A percentile compares a stretch with the other conserved stretches of the same genome.
phyloP scores from a whole-genome alignment of 2,329 filamentous ascomycete genomes.

The Microcyclosporella mali region DNA sequence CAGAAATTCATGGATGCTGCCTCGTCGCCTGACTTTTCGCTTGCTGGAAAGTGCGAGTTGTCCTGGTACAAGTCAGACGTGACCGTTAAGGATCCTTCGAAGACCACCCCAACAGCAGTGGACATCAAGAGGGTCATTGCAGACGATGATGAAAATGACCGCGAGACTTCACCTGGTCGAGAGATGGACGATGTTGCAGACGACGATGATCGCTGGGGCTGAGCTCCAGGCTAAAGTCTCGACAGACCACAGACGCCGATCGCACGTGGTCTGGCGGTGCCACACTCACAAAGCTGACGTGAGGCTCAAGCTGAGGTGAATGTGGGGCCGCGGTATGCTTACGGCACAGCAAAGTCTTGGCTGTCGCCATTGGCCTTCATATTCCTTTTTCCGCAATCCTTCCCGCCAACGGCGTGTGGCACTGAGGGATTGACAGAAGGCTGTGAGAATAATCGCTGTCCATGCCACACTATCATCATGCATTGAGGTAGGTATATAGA shows the following conservation, averaged over 20 bases:
- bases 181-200: constrained; percentile 15
- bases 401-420: too few relatives aligned
- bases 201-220: constrained; percentile 22
- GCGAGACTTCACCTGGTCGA: not conserved
- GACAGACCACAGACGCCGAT: too few relatives aligned
- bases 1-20: constrained; percentile 46
- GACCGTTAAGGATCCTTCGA: not conserved
- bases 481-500: constrained; percentile 12
- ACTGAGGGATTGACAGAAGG: not conserved
- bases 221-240: not conserved
- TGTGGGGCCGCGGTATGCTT: too few relatives aligned
- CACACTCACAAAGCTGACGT: too few relatives aligned
- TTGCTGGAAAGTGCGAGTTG: constrained; percentile 59
- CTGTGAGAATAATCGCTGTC: not conserved
- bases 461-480: not conserved
- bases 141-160: not conserved
- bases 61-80: constrained; percentile 47
- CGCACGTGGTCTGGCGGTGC: too few relatives aligned
- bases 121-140: not conserved
- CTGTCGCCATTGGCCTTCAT: too few relatives aligned
- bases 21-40: constrained; percentile 44
- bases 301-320: too few relatives aligned
- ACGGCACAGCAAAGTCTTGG: too few relatives aligned
- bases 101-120: not conserved
- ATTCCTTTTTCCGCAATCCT: too few relatives aligned